phyloP scores from a whole-genome alignment of 257 asterid species.

The Solanum arcanum region DNA sequence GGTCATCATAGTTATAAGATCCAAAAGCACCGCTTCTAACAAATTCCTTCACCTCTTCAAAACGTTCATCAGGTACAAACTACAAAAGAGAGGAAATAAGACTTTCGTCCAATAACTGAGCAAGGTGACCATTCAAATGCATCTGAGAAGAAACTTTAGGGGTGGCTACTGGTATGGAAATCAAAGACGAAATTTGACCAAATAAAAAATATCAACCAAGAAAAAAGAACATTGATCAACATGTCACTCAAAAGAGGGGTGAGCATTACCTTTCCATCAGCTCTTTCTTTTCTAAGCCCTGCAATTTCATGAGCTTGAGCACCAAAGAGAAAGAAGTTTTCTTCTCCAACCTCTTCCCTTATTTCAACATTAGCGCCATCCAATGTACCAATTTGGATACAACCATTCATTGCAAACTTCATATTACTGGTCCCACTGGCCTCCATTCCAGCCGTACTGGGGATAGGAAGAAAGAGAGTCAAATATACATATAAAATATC shows the following conservation, averaged over 20 bases:
- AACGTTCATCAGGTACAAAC: constrained; percentile 64
- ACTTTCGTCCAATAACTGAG: neutral
- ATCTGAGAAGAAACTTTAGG: neutral
- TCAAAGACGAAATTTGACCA: neutral
- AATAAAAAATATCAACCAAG: neutral
- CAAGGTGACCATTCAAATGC: neutral
- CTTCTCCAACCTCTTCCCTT: constrained; percentile 83
- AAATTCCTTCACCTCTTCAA: constrained; percentile 55
- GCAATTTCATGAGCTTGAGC: constrained; percentile 81
- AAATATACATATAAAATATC: neutral
- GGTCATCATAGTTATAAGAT: constrained; percentile 35
- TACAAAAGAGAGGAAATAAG: constrained; percentile 15
- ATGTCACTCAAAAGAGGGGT: neutral
- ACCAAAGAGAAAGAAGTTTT: constrained; percentile 81
- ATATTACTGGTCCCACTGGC: constrained; percentile 96
- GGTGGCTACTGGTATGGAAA: neutral
- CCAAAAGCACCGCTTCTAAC: constrained; percentile 72
- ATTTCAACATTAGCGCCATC: constrained; percentile 93
- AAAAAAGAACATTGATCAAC: neutral
- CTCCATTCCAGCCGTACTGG: constrained; percentile 90
- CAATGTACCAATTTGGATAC: constrained; percentile 69
- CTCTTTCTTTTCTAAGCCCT: constrained; percentile 64
- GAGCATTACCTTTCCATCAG: constrained; percentile 57
- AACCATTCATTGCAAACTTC: constrained; percentile 86
- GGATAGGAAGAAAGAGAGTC: neutral